Conservation (phyloP, 2,329 filamentous ascomycete species). For the Fonsecaea erecta region DNA sequence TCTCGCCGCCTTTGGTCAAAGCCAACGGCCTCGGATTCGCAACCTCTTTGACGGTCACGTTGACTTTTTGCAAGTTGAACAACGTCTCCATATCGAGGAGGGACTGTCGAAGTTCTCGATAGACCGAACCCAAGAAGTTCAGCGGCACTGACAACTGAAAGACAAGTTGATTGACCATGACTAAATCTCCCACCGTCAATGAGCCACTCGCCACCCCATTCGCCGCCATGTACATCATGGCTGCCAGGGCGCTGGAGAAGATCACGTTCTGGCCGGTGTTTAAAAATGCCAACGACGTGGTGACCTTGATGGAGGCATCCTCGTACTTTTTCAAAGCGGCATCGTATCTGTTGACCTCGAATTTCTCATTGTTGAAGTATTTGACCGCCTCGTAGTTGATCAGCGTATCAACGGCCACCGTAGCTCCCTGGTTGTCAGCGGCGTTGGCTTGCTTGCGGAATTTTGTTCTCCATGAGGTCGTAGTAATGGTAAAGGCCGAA, state of each 20-base stretch:
- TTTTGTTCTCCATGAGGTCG: constrained; percentile 95
- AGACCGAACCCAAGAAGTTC: constrained; percentile 98
- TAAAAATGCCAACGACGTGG: constrained; percentile 87
- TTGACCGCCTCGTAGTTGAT: constrained; percentile 99
- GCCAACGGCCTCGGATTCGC: constrained; percentile 73
- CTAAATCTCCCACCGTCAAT: constrained; percentile 90
- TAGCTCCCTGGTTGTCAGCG: constrained; percentile 93
- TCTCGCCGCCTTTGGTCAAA: constrained; percentile 79
- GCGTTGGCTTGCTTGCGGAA: constrained; percentile 94
- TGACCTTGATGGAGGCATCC: constrained; percentile 93
- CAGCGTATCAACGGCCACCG: constrained; percentile 91
- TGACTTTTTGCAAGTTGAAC: constrained; percentile 96
- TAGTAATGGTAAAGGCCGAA: constrained; percentile 94
- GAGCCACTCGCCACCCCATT: constrained; percentile 81
- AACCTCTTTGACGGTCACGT: constrained; percentile 80
- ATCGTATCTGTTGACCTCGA: constrained; percentile 89
- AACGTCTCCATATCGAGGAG: constrained; percentile 98
- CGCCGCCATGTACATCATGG: constrained; percentile 97
- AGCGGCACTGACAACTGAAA: constrained; percentile 96
- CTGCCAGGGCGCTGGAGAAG: constrained; percentile 89
- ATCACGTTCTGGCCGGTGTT: constrained; percentile 97
- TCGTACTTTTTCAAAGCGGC: constrained; percentile 84
- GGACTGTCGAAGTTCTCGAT: constrained; percentile 91
- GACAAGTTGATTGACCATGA: constrained; percentile 98
- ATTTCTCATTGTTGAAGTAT: constrained; percentile 99